These are phyloP conservation scores for Salvia miltiorrhiza DNA, from an alignment of 257 asterid species.

Conservation along the genomic window DNA sequence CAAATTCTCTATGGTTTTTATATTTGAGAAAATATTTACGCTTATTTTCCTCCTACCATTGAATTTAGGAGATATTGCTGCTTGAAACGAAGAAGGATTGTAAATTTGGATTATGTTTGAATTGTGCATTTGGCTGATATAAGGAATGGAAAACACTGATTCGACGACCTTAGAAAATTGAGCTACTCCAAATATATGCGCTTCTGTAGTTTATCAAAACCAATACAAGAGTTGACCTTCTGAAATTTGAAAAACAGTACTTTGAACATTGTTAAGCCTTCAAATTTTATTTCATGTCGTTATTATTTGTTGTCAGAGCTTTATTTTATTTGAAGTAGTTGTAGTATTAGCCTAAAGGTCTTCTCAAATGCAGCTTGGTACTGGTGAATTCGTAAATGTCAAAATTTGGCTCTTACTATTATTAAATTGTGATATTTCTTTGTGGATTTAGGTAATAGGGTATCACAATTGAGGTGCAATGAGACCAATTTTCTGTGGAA, in stretches of 20 bases:
- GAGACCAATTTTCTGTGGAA: slow-evolving; percentile 82
- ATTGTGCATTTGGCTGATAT: neutral
- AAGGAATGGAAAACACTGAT: neutral
- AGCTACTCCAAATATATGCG: neutral
- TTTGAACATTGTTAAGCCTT: neutral
- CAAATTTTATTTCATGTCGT: neutral
- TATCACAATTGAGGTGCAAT: slow-evolving; percentile 34
- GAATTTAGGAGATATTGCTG: neutral
- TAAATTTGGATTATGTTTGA: neutral
- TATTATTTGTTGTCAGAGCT: neutral
- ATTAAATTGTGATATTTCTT: neutral
- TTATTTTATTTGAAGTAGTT: neutral
- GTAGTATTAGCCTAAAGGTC: neutral
- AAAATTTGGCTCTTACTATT: slow-evolving; percentile 1
- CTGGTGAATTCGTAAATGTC: neutral
- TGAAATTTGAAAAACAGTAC: neutral
- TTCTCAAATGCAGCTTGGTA: neutral
- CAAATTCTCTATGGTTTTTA: neutral
- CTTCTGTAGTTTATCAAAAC: neutral
- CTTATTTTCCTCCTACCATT: neutral
- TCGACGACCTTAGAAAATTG: neutral
- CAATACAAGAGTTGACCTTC: neutral
- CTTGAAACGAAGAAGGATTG: neutral
- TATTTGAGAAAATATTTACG: neutral
- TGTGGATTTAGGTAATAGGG: slow-evolving; percentile 14